A percentile compares a stretch with the other conserved stretches of the same genome.
These are phyloP conservation scores for Dactylellina haptotyla DNA, from an alignment of 2,329 filamentous ascomycete species.

Conservation along the genomic window DNA sequence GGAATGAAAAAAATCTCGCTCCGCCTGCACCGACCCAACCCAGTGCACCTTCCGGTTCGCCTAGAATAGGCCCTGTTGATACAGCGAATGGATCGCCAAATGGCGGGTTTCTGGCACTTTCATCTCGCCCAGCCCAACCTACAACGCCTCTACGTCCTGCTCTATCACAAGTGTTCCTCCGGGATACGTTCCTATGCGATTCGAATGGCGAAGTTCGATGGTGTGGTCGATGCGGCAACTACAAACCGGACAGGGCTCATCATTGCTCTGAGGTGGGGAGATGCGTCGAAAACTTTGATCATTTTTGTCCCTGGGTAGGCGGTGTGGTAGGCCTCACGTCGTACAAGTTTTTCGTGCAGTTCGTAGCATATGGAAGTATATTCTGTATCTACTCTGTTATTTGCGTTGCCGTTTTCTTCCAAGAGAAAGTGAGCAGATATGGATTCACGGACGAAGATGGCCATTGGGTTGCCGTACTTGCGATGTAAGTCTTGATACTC, in stretches of 20 bases:
- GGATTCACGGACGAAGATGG: conserved; percentile 38
- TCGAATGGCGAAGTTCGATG: conserved; percentile 82
- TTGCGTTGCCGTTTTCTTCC: conserved; percentile 39
- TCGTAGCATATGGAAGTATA: conserved; percentile 34
- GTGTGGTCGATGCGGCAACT: conserved; percentile 84
- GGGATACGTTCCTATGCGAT: conserved; percentile 85
- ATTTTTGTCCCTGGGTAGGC: conserved; percentile 93
- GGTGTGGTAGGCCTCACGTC: conserved; percentile 84
- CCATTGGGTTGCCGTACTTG: conserved; percentile 49
- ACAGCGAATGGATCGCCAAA: conserved; percentile 18
- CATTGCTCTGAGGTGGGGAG: conserved; percentile 83
- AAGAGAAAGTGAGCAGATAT: conserved; percentile 23
- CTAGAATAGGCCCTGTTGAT: not conserved
- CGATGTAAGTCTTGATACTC: conserved; percentile 26
- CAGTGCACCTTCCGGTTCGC: conserved; percentile 3
- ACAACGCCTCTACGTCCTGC: conserved; percentile 65
- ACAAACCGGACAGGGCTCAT: conserved; percentile 86
- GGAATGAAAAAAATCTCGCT: conserved; percentile 23
- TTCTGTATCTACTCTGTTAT: conserved; percentile 45
- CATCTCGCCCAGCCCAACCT: conserved; percentile 26
- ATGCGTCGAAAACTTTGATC: conserved; percentile 90
- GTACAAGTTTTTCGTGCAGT: conserved; percentile 53
- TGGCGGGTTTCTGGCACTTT: conserved; percentile 25
- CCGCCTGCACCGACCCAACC: not conserved
- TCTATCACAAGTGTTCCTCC: conserved; percentile 80